A percentile compares a stretch with the other conserved stretches of the same genome.
Evolutionary conservation across 768 basidiomycete species (phyloP).

Genomic region (Rhizopogon sp.): DNA sequence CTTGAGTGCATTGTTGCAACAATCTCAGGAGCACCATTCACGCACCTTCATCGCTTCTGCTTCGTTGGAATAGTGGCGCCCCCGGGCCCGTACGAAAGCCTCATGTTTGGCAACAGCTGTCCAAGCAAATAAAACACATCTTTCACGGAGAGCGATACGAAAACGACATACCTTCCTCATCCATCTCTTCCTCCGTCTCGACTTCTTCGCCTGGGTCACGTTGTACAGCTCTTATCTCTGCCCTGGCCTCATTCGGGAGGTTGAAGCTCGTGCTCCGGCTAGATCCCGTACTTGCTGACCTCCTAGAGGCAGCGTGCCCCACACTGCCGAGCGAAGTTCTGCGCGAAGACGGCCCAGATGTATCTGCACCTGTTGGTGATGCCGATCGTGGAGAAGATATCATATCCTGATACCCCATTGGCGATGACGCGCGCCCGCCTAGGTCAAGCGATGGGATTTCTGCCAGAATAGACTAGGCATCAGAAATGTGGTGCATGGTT

Average conservation of each 20-base stretch:
- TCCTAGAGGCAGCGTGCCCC: slow-evolving; percentile 47
- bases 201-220: slow-evolving; percentile 43
- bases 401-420: slow-evolving; percentile 25
- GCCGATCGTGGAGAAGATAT: slow-evolving; percentile 36
- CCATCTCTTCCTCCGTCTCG: slow-evolving; percentile 79
- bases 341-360: slow-evolving; percentile 67
- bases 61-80: slow-evolving; percentile 86
- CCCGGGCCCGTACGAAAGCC: slow-evolving; percentile 74
- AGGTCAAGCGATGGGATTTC: slow-evolving; percentile 84
- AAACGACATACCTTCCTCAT: slow-evolving; percentile 68
- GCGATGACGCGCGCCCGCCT: slow-evolving; percentile 26
- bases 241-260: slow-evolving; percentile 64
- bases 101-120: slow-evolving; percentile 79
- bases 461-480: slow-evolving; percentile 20
- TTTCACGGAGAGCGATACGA: not conserved
- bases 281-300: slow-evolving; percentile 58
- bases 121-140: not conserved
- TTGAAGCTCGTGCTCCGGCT: slow-evolving; percentile 85
- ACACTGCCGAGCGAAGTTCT: slow-evolving; percentile 69
- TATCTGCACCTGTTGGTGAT: slow-evolving; percentile 57
- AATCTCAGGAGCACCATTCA: not conserved
- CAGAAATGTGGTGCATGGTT: not conserved
- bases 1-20: not conserved
- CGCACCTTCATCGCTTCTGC: slow-evolving; percentile 89
- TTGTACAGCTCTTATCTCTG: slow-evolving; percentile 46